Base-by-base conservation (phyloP, 192 early-diverging fungal species). In the Geranomyces michiganensis region DNA sequence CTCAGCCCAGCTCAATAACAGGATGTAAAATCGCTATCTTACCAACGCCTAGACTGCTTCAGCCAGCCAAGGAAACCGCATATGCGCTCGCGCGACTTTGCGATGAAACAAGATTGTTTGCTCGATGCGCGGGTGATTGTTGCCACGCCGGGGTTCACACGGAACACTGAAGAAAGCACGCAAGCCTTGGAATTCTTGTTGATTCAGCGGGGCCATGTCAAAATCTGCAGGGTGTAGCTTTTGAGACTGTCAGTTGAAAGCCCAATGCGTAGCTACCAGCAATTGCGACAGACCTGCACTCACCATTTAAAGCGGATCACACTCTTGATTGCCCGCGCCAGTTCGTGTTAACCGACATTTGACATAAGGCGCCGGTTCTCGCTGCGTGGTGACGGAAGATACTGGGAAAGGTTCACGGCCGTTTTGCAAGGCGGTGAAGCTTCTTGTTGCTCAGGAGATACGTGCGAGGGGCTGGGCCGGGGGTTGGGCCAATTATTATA, bases 191-290 rank as follows among this genome's bases (percentile, higher is more conserved):
- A 67, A 67, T 30, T 67, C 65, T 24, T 15, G 13, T n/a, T 67
- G 65, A 36, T 67, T 67, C 29, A 67, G 32, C 26, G 24, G 45
- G 22, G 65, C 51, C 65, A 67, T 64, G n/a, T 64, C 62, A 45
- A 45, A 64, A 46, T 22, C 43, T 64, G 62, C 32, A 64, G 62
- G 15, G 65, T 67, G 21, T 55, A 67, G 12, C 62, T 64, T 17
- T 27, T 17, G 58, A 33, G 58, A 58, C 36, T 41, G 36, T 41
- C 36, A 41, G 36, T 41, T n/a, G n/a, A n/a, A n/a, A n/a, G n/a
- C n/a, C n/a, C n/a, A n/a, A n/a, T n/a, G n/a, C n/a, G n/a, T n/a
- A n/a, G 36, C 36, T 41, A 41, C 10, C 10, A 41, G 36, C 36
- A 7, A 3, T 41, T 3, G 10, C 36, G 36, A 10, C 36, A 10